Base-by-base conservation (phyloP, 2,329 filamentous ascomycete genomes). In the Claviceps sp. region DNA sequence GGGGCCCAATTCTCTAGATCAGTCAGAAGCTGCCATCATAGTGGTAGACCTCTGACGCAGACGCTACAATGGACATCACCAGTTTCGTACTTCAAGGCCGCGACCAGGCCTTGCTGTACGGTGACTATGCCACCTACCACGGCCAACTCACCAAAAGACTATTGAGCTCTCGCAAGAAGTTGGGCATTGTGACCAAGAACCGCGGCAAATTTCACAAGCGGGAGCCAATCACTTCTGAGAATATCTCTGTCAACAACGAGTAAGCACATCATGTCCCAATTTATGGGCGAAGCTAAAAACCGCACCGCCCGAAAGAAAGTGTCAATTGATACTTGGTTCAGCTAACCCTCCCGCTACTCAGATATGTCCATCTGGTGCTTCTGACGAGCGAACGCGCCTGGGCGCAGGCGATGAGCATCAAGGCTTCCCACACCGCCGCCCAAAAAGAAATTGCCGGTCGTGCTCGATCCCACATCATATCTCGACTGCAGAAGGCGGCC, bases 341-440 rank as follows among this genome's bases (percentile, higher is more conserved):
- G 23, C 36, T 54, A 42, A 52, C 50, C 46, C 23, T 38, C 16
- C 7, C 3, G 9, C 23, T 13, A 2, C 29, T 26, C 39, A 94
- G 88, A 67, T 87, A 83, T 68, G 79, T 83, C 47, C 77, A 85
- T 58, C 75, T 96, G n/a, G 75, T 91, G 36, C 76, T 98, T 52
- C 80, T 96, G 62, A 86, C 82, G 40, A 83, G 90, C 54, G 93
- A 98, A 71, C 80, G 93, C 57, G 88, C 90, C 49, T 97, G 89
- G 88, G 91, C 93, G 39, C 85, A 95, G 67, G 91, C 90, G 53
- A 94, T 97, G 89, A 82, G 86, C 64, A 88, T 96, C 77, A 96
- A 95, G 69, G 79, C 88, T 4, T 74, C 80, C 20, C 88, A 94
- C 64, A 80, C 86, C 40, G 78, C 86, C 59, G 88, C 93, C 60